Percentiles rank a stretch among this genome's conserved stretches.
Evolutionary conservation across 257 asterid genomes (phyloP).

Genomic region (Henckelia pumila): DNA sequence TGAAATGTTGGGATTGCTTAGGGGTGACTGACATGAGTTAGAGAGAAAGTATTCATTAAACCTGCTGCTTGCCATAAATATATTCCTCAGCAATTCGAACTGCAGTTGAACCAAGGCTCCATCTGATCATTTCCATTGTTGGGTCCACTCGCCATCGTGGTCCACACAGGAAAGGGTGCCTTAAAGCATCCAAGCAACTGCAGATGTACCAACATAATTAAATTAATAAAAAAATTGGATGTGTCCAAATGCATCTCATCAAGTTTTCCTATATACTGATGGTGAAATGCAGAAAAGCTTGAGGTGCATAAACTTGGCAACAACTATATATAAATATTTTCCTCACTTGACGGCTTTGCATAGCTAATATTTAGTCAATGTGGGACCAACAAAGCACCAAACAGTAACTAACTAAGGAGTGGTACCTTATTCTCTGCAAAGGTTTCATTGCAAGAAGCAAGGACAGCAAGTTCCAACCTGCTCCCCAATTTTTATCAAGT

Average conservation of each 20-base stretch:
- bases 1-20: not conserved
- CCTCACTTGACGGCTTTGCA: too few species aligned
- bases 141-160: constrained; percentile 92
- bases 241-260: constrained; percentile 18
- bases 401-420: not conserved
- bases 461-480: constrained; percentile 93
- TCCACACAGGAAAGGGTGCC: constrained; percentile 98
- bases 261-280: constrained; percentile 6
- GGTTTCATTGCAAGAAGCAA: constrained; percentile 83
- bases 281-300: not conserved
- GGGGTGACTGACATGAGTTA: not conserved
- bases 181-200: constrained; percentile 90
- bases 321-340: not conserved
- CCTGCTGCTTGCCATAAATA: constrained; percentile 91
- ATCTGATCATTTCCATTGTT: constrained; percentile 82
- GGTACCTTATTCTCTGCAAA: constrained; percentile 70
- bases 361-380: too few species aligned
- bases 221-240: constrained; percentile 1
- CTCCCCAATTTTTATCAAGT: constrained; percentile 95
- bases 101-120: constrained; percentile 94
- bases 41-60: constrained; percentile 28
- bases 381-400: too few species aligned
- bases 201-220: constrained; percentile 18
- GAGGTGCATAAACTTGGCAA: constrained; percentile 4
- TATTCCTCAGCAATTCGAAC: constrained; percentile 94